Base-by-base conservation (phyloP, 2,329 filamentous ascomycete species). In the Eurotiales sp. region DNA sequence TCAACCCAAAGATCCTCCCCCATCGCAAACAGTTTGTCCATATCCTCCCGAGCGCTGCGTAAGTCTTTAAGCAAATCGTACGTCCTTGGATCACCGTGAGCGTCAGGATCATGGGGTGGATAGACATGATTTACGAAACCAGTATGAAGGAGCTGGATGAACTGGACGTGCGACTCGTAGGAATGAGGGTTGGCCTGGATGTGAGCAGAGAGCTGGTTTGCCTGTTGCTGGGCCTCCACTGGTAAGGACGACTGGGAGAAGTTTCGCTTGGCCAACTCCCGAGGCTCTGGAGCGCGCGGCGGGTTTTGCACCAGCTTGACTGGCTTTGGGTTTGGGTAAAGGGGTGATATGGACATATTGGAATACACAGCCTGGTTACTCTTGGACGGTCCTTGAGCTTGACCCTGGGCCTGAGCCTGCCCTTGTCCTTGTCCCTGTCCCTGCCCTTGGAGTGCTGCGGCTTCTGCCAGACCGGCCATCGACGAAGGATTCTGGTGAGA, bases 1-100 rank as follows among this genome's bases (percentile, higher is more conserved):
- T 83, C 80, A 3, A 76, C 69, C 82, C 82, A 86, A 46, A 84
- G 70, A 37, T 80, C 75, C 62, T 85, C 83, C 1, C 82, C 82
- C 53, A 85, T 76, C 2, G 82, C 78, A 59, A 84, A 85, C 17
- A 82, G 76, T 47, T 78, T 77, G 58, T 82, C 78, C 77, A 85
- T 82, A 49, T 77, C 75, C 58, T 80, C 77, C 52, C 82, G 76
- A 3, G 75, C 74, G 19, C 64, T 70, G 32, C 73, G 66, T 55
- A 77, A 63, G 54, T 77, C 74, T 44, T 66, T 68, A 8, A 77
- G 66, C 5, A 77, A 62, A 52, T 77, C 74, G 53, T 76, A 77
- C 5, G 64, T 62, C 30, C 65, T 68, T 1, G 73, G 73, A 42
- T 76, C 69, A 8, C 72, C 71, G 43, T 73, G 72, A 4, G 71